Conservation (phyloP, 257 asterid genomes). For the Primulina tabacum region DNA sequence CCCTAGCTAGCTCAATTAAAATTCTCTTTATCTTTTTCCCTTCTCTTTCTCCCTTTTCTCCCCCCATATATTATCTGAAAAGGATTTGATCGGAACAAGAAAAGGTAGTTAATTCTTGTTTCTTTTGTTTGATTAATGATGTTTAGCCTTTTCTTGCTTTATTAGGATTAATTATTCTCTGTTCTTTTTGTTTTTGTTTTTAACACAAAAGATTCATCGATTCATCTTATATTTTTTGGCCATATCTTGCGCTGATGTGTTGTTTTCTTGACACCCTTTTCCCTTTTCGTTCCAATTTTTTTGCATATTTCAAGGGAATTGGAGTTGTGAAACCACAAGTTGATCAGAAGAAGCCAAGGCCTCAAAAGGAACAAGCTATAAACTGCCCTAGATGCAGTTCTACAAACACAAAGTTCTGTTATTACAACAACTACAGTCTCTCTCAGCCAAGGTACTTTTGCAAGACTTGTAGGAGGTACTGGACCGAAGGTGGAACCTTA, state of each 20-base stretch:
- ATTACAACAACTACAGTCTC: conserved; percentile 78
- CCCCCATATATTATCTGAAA: conserved; percentile 35
- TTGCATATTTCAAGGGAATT: conserved; percentile 32
- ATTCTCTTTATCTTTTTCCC: not conserved
- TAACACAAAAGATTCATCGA: conserved; percentile 20
- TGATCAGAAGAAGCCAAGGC: conserved; percentile 64
- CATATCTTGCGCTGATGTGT: conserved; percentile 2
- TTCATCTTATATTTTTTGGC: not conserved
- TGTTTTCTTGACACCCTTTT: not conserved
- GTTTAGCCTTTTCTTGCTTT: conserved; percentile 10
- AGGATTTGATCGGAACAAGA: conserved; percentile 25
- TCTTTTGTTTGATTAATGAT: conserved; percentile 27
- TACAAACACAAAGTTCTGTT: conserved; percentile 82
- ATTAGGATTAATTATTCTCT: conserved; percentile 3
- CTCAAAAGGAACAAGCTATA: conserved; percentile 58
- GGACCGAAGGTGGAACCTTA: conserved; percentile 84
- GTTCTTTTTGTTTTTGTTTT: not conserved
- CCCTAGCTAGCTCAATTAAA: not conserved
- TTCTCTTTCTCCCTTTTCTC: conserved; percentile 18
- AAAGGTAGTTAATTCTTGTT: conserved; percentile 22
- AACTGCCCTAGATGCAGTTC: conserved; percentile 87
- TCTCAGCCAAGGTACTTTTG: conserved; percentile 89
- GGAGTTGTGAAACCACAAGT: conserved; percentile 34
- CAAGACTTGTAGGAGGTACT: conserved; percentile 80
- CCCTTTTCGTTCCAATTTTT: not conserved